These are phyloP conservation scores for Monosporascus ibericus DNA, from an alignment of 2,329 filamentous ascomycete species.

Conservation along the genomic window DNA sequence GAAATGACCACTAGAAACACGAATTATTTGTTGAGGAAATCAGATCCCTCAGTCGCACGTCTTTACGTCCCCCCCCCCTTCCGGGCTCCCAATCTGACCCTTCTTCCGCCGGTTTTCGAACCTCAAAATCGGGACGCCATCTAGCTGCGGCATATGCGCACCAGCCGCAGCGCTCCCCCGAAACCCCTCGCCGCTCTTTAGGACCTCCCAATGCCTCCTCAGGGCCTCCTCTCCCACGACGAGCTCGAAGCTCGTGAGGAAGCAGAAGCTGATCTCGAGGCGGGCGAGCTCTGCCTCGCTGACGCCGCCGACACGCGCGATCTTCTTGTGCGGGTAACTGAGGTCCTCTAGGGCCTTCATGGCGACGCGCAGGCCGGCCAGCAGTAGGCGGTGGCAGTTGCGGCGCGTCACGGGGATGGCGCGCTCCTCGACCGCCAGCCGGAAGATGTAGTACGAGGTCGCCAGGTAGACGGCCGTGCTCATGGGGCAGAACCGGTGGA, in stretches of 20 bases:
- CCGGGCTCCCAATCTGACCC: not conserved
- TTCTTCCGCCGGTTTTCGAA: constrained; percentile 13
- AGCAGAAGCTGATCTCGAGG: constrained; percentile 85
- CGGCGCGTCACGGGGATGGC: constrained; percentile 74
- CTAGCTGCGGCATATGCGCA: not conserved
- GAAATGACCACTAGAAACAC: too few relatives aligned
- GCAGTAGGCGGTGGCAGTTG: constrained; percentile 79
- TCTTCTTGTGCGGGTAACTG: constrained; percentile 75
- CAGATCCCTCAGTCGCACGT: not conserved
- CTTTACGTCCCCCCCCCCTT: not conserved
- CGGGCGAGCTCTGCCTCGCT: constrained; percentile 73
- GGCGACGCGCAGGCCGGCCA: constrained; percentile 79
- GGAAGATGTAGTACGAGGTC: constrained; percentile 80
- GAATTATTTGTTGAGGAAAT: too few relatives aligned
- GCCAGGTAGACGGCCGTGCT: constrained; percentile 91
- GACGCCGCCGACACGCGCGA: constrained; percentile 85
- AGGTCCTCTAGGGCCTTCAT: constrained; percentile 95
- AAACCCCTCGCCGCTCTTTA: constrained; percentile 29
- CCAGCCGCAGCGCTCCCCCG: not conserved
- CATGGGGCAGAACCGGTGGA: constrained; percentile 90
- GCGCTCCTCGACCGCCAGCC: constrained; percentile 69
- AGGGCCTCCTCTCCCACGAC: constrained; percentile 55
- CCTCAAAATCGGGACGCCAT: constrained; percentile 12
- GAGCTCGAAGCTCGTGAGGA: constrained; percentile 78
- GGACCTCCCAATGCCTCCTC: constrained; percentile 60